Evolutionary conservation across 371 early-diverging fungal species (phyloP), one percentile per base, ranked within the genome.

Genomic region (Mortierella sp.): DNA sequence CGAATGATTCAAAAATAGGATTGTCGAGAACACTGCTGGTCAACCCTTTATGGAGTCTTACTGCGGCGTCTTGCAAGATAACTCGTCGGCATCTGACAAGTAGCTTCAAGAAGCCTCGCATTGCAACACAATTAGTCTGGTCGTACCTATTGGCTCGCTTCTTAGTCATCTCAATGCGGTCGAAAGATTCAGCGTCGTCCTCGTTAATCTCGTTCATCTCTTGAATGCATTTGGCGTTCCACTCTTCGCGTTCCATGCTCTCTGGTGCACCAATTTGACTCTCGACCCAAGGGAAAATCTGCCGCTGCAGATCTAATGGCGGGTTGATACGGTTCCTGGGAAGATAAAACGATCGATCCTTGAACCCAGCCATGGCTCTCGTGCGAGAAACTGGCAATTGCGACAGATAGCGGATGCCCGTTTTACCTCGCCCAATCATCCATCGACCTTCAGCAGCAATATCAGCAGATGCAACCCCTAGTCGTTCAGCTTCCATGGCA

Each of bases 231-330:
- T 12, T 49, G 1, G 51, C 24, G 1, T 3, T 39, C 69, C 69
- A 68, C 1, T 51, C 37, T 30, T 10, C 28, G 18, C 55, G 16
- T n/a, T 70, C 30, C 11, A 18, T 1, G 5, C 47, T 45, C 1
- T 5, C 47, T 45, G 11, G 16, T 45, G 11, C 47, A 24, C 72
- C 72, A 47, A 30, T 43, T 24, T n/a, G 37, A 9, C 63, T 58
- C 65, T 71, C 72, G 24, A 71, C 64, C 72, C 72, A 71, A 18
- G 72, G 72, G 22, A 71, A 71, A 24, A 64, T 51, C 22, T 57
- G 9, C 5, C 35, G 18, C 26, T 71, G 72, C 8, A 71, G 60
- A 18, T 18, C 37, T 4, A 37, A 1, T 16, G 64, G 24, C 8
- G 72, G 72, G 16, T 4, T 0, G 40, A 71, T 10, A 10, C 32